A percentile compares a stretch with the other conserved stretches of the same genome.
Evolutionary conservation across 148 eudicot species (phyloP).

Genomic region (Pharnaceum exiguum): DNA sequence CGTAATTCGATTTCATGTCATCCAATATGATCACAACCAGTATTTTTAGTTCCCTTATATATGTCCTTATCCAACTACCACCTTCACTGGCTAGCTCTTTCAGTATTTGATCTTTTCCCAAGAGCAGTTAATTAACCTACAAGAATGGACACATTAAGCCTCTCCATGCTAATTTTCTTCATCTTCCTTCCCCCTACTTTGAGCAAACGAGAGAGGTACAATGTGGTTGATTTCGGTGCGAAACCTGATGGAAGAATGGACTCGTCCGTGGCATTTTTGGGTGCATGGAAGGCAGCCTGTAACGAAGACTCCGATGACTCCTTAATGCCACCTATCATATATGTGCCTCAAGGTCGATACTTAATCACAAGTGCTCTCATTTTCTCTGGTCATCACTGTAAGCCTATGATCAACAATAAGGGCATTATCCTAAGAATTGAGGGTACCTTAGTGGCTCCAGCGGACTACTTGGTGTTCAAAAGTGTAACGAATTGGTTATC

Average conservation of each 20-base stretch:
- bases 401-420: slow-evolving; percentile 10
- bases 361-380: slow-evolving; percentile 12
- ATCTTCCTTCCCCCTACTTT: neutral
- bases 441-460: slow-evolving; percentile 44
- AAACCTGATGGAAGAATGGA: slow-evolving; percentile 25
- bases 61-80: too few relatives aligned
- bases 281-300: slow-evolving; percentile 43
- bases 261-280: slow-evolving; percentile 30
- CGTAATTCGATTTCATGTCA: neutral
- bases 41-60: too few relatives aligned
- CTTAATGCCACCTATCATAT: slow-evolving; percentile 19
- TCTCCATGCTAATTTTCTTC: slow-evolving; percentile 3
- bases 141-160: neutral
- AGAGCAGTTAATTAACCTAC: too few relatives aligned
- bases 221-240: slow-evolving; percentile 34
- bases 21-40: too few relatives aligned
- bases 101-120: too few relatives aligned
- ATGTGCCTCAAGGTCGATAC: slow-evolving; percentile 32
- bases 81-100: too few relatives aligned
- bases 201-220: slow-evolving; percentile 9
- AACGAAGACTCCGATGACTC: slow-evolving; percentile 6
- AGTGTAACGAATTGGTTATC: slow-evolving; percentile 23
- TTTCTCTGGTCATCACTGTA: slow-evolving; percentile 33
- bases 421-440: slow-evolving; percentile 21
- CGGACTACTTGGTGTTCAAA: slow-evolving; percentile 14